Conservation (phyloP, 805 yeast species). For the Sugiyamaella qingdaonensis region DNA sequence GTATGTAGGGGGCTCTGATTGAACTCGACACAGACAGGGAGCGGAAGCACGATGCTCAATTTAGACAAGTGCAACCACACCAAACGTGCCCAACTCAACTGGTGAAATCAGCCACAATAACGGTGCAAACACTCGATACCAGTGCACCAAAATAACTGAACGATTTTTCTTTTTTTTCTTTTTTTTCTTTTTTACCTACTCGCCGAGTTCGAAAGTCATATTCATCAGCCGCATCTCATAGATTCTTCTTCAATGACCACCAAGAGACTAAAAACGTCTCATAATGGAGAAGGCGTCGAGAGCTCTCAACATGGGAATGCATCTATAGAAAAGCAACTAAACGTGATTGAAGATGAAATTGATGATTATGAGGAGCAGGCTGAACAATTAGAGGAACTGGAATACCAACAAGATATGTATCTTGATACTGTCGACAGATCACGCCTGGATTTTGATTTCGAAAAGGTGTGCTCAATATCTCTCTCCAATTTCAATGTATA, state of each 20-base stretch:
- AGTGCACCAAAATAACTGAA: too few species aligned
- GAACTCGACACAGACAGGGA: too few species aligned
- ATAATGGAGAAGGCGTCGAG: background rate
- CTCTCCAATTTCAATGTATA: conserved; percentile 59
- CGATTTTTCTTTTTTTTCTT: too few species aligned
- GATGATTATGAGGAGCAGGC: background rate
- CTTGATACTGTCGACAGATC: conserved; percentile 39
- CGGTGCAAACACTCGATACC: too few species aligned
- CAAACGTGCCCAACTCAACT: too few species aligned
- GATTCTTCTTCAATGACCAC: background rate
- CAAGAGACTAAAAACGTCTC: background rate
- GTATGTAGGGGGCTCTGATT: too few species aligned
- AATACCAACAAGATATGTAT: conserved; percentile 13
- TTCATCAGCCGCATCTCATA: background rate
- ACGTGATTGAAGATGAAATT: background rate
- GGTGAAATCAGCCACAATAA: too few species aligned
- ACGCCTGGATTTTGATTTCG: conserved; percentile 62
- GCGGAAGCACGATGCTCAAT: too few species aligned
- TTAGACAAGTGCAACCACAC: too few species aligned
- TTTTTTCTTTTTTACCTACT: too few species aligned
- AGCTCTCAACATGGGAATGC: background rate
- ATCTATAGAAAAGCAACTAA: too few species aligned
- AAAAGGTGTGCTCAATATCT: conserved; percentile 60
- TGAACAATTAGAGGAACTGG: background rate
- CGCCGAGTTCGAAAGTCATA: too few species aligned